These are phyloP conservation scores for Carex scoparia DNA, from an alignment of 176 grass and related monocot species.

Conservation along the genomic window DNA sequence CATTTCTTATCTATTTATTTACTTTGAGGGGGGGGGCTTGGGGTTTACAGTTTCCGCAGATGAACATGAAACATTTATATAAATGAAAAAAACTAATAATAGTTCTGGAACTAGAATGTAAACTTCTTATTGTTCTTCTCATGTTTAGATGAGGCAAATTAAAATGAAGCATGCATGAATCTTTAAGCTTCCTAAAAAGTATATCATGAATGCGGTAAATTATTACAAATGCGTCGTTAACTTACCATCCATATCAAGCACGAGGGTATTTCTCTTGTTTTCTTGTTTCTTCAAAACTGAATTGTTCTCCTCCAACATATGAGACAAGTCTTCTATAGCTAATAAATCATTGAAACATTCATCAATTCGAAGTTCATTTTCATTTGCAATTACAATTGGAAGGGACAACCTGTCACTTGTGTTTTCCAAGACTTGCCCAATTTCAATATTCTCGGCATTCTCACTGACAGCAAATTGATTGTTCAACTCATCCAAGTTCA, in stretches of 20 bases:
- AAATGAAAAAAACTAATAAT: no score
- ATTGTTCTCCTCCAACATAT: slow-evolving; percentile 44
- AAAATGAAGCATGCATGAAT: background rate
- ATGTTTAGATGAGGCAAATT: background rate
- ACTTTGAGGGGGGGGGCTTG: background rate
- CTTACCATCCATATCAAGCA: slow-evolving; percentile 98
- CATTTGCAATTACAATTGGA: slow-evolving; percentile 37
- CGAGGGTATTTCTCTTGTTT: slow-evolving; percentile 63
- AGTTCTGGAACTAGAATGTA: background rate
- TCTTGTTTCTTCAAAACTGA: slow-evolving; percentile 15
- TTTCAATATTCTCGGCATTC: background rate
- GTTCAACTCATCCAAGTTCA: background rate
- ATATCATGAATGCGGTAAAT: background rate
- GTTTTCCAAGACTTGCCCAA: background rate
- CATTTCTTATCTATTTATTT: background rate
- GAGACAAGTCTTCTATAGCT: slow-evolving; percentile 31
- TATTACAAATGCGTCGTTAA: background rate
- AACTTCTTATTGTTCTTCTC: background rate
- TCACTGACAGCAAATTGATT: background rate
- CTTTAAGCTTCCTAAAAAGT: background rate
- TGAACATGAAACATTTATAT: no score
- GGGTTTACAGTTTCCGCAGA: no score
- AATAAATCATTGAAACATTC: slow-evolving; percentile 22
- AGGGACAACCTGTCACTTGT: slow-evolving; percentile 49
- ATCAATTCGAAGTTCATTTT: background rate